Conservation (phyloP, 2,329 filamentous ascomycete species). For the Aspergillus intermedius region DNA sequence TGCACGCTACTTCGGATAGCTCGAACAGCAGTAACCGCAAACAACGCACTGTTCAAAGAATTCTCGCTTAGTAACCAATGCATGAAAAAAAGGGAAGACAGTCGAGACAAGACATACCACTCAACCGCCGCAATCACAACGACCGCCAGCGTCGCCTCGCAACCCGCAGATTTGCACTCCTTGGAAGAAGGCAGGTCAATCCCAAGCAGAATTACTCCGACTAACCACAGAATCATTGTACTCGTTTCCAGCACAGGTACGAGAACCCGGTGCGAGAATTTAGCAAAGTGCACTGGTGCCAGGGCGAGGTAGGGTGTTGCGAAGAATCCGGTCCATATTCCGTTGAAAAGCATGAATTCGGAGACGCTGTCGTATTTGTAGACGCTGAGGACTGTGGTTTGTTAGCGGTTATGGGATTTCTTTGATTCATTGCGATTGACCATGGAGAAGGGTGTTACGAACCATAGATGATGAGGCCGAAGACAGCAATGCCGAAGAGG, state of each 20-base stretch:
- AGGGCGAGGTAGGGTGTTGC: constrained; percentile 20
- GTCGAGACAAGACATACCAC: background rate
- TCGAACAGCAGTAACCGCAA: background rate
- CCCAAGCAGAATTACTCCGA: background rate
- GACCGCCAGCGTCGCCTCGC: background rate
- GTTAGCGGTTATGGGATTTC: background rate
- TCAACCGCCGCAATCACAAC: background rate
- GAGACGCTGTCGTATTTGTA: constrained; percentile 14
- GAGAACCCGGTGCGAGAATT: constrained; percentile 16
- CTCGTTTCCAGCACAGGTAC: background rate
- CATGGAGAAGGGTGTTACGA: background rate
- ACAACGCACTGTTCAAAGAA: background rate
- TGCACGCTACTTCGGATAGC: background rate
- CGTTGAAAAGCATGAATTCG: constrained; percentile 21
- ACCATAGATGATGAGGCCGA: background rate
- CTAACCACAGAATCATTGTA: background rate
- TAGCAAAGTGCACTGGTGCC: constrained; percentile 16
- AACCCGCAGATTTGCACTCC: background rate
- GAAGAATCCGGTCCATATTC: constrained; percentile 19
- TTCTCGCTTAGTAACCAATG: background rate
- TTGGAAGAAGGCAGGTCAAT: background rate
- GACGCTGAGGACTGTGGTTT: background rate
- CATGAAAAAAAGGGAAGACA: background rate
- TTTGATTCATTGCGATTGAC: background rate
- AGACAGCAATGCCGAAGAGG: background rate